A percentile compares a stretch with the other conserved stretches of the same genome.
phyloP scores from a whole-genome alignment of 495 filamentous ascomycete genomes.

The Neurospora sp. region DNA sequence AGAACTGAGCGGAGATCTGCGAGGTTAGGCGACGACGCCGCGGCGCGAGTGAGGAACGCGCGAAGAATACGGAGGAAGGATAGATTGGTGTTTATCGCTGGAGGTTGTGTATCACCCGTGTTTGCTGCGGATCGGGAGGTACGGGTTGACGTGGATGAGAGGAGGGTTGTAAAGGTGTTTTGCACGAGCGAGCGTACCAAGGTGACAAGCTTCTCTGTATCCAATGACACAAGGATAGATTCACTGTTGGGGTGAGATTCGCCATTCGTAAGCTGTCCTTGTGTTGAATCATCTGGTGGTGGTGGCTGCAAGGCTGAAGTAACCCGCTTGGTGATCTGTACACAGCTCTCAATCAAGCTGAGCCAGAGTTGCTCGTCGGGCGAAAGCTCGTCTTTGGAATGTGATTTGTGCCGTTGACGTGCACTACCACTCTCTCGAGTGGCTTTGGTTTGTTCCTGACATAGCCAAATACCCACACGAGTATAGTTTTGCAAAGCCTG shows the following conservation, averaged over 20 bases:
- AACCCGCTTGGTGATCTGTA: conserved; percentile 62
- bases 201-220: conserved; percentile 48
- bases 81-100: conserved; percentile 39
- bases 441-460: conserved; percentile 76
- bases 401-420: conserved; percentile 34
- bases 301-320: conserved; percentile 23
- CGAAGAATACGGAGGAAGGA: conserved; percentile 86
- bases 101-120: background rate
- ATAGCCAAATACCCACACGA: conserved; percentile 89
- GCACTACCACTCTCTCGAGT: conserved; percentile 17
- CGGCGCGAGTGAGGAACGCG: conserved; percentile 79
- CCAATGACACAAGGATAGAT: conserved; percentile 14
- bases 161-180: conserved; percentile 78
- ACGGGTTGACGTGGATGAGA: conserved; percentile 52
- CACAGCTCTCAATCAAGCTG: conserved; percentile 75
- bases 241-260: conserved; percentile 8
- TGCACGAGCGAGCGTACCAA: conserved; percentile 72
- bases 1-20: conserved; percentile 80
- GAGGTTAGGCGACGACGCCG: conserved; percentile 70
- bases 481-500: conserved; percentile 77
- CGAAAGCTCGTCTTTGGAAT: conserved; percentile 52
- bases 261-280: conserved; percentile 17
- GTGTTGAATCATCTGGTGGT: background rate
- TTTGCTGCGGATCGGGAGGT: conserved; percentile 7
- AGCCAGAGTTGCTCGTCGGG: conserved; percentile 83